Percentiles rank a stretch among this genome's conserved stretches.
phyloP scores from a whole-genome alignment of 352 stramenopile species.

The Globisporangium spiculum region DNA sequence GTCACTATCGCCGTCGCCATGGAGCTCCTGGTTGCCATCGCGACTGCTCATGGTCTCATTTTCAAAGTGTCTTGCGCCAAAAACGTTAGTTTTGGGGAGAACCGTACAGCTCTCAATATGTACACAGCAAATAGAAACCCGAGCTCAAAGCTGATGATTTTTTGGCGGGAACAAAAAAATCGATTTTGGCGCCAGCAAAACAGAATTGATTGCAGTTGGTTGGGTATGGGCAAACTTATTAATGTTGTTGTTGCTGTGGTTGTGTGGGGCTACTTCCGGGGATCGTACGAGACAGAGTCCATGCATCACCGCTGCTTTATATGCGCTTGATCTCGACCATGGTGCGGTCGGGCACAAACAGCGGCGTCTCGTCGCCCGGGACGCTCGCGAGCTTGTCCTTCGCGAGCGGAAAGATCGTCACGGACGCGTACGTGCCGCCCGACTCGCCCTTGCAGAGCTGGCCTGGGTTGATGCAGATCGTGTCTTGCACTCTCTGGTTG shows the following conservation, averaged over 20 bases:
- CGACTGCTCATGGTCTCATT: conserved; percentile 17
- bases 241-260: neutral
- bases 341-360: conserved; percentile 86
- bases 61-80: neutral
- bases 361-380: conserved; percentile 41
- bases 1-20: neutral
- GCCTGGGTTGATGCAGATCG: conserved; percentile 94
- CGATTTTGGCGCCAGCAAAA: neutral
- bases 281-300: neutral
- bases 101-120: neutral
- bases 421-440: conserved; percentile 91
- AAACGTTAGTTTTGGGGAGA: neutral
- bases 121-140: neutral
- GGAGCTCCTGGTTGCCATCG: conserved; percentile 13
- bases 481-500: conserved; percentile 80
- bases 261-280: neutral
- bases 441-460: conserved; percentile 92
- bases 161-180: neutral
- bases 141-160: neutral
- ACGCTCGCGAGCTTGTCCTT: conserved; percentile 64
- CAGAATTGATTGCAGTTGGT: neutral
- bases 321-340: conserved; percentile 92
- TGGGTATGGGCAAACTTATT: neutral
- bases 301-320: conserved; percentile 21
- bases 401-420: conserved; percentile 91